Evolutionary conservation across 1,139 yeast species (phyloP).

Genomic region (Sugiyamaella japonica): DNA sequence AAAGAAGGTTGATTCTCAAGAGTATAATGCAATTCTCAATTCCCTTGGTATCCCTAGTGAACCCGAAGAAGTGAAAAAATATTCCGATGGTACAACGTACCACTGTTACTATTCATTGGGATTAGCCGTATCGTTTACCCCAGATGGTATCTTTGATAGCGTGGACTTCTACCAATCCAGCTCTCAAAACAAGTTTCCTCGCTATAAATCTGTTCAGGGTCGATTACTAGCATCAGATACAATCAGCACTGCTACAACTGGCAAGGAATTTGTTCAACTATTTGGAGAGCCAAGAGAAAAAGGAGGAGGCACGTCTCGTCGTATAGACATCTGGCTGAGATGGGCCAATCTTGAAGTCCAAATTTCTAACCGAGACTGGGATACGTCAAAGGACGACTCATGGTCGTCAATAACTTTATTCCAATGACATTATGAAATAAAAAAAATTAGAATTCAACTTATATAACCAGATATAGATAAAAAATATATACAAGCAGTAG

Average conservation of each 20-base stretch:
- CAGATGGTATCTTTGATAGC: constrained; percentile 26
- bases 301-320: constrained; percentile 31
- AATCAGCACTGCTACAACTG: constrained; percentile 26
- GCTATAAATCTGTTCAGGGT: constrained; percentile 21
- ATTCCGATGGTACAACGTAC: constrained; percentile 27
- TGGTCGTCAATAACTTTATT: constrained; percentile 31
- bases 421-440: not conserved
- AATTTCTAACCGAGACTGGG: constrained; percentile 33
- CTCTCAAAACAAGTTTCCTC: constrained; percentile 6
- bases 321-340: constrained; percentile 36
- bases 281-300: constrained; percentile 36
- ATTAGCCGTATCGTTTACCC: constrained; percentile 27
- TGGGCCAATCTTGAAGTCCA: constrained; percentile 33
- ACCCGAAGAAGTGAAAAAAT: constrained; percentile 20
- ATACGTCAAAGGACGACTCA: constrained; percentile 27
- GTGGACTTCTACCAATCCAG: constrained; percentile 32
- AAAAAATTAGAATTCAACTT: no score
- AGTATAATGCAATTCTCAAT: not conserved
- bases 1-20: not conserved
- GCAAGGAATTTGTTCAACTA: constrained; percentile 30
- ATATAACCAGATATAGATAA: not conserved
- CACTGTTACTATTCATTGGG: constrained; percentile 31
- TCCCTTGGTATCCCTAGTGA: not conserved
- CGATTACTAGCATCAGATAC: constrained; percentile 23
- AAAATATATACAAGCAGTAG: constrained; percentile 1